Evolutionary conservation across 2,329 filamentous ascomycete genomes (phyloP).

Genomic region (Phialocephala subalpina): DNA sequence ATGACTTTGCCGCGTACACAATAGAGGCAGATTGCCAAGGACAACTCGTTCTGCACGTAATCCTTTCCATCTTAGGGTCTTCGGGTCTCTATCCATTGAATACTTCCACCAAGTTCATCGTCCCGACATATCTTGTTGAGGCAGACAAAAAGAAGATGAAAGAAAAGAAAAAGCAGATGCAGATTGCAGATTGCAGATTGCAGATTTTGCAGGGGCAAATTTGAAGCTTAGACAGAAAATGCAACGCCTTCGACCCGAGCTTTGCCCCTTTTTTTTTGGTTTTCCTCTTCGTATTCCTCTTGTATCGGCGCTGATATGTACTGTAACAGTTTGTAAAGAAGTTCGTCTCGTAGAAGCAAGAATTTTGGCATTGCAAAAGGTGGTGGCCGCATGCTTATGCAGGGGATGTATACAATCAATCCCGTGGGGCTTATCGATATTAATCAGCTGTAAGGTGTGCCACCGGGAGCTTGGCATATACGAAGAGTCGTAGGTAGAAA

Average conservation of each 20-base stretch:
- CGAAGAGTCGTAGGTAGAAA: not conserved
- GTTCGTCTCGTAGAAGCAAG: not conserved
- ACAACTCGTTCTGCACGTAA: too few species aligned
- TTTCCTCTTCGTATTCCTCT: not conserved
- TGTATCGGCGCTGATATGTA: too few species aligned
- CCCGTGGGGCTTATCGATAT: slow-evolving; percentile 9
- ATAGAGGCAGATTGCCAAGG: too few species aligned
- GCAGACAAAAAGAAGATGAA: not conserved
- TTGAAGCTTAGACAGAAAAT: not conserved
- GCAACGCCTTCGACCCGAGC: not conserved
- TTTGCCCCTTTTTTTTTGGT: too few species aligned
- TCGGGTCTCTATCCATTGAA: too few species aligned
- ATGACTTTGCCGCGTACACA: too few species aligned
- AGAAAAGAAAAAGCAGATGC: slow-evolving; percentile 1
- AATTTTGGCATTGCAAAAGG: not conserved
- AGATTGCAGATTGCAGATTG: not conserved
- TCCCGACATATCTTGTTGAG: not conserved
- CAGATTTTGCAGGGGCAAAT: slow-evolving; percentile 1
- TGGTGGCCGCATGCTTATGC: not conserved
- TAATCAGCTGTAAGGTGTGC: not conserved
- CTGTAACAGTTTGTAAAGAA: too few species aligned
- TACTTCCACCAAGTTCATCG: not conserved
- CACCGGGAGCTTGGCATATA: not conserved
- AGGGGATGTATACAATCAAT: slow-evolving; percentile 5
- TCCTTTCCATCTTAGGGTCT: too few species aligned